Conservation (phyloP, 2,329 filamentous ascomycete species). For the Xenosphaeropsis pyriputrescens region DNA sequence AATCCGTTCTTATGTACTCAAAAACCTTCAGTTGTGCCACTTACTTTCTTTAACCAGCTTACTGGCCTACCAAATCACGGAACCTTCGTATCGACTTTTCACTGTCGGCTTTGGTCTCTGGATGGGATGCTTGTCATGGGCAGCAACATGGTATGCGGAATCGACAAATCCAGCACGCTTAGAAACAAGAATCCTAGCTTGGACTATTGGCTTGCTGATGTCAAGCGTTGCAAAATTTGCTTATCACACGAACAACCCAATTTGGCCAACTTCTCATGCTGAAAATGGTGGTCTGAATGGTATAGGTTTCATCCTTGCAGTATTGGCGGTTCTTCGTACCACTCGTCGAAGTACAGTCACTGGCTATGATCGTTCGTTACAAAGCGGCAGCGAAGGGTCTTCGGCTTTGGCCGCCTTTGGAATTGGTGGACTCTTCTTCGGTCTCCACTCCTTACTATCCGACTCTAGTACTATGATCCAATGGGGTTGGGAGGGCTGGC, state of each 20-base stretch:
- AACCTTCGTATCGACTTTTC: constrained; percentile 64
- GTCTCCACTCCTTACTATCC: constrained; percentile 79
- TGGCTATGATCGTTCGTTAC: constrained; percentile 22
- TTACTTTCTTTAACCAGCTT: constrained; percentile 67
- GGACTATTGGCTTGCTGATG: constrained; percentile 65
- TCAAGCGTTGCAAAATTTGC: constrained; percentile 88
- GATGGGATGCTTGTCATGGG: constrained; percentile 73
- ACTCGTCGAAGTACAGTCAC: constrained; percentile 47
- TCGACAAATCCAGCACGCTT: constrained; percentile 59
- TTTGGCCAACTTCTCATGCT: constrained; percentile 89
- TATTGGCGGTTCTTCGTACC: constrained; percentile 63
- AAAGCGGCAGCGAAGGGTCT: constrained; percentile 49
- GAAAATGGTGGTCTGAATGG: constrained; percentile 89
- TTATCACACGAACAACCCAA: constrained; percentile 86
- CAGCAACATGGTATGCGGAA: constrained; percentile 67
- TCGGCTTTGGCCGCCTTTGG: constrained; percentile 60
- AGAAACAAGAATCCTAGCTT: constrained; percentile 70
- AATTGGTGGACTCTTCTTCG: constrained; percentile 74
- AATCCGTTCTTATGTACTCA: constrained; percentile 51
- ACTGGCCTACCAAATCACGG: constrained; percentile 60
- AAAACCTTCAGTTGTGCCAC: constrained; percentile 57
- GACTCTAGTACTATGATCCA: constrained; percentile 98
- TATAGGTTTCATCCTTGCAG: constrained; percentile 58
- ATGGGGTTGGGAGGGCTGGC: constrained; percentile 96
- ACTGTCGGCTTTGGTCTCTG: constrained; percentile 67